Evolutionary conservation across 306 rosid genomes (phyloP), one percentile per base, ranked within the genome.

Genomic region (Amphicarpaea edgeworthii): DNA sequence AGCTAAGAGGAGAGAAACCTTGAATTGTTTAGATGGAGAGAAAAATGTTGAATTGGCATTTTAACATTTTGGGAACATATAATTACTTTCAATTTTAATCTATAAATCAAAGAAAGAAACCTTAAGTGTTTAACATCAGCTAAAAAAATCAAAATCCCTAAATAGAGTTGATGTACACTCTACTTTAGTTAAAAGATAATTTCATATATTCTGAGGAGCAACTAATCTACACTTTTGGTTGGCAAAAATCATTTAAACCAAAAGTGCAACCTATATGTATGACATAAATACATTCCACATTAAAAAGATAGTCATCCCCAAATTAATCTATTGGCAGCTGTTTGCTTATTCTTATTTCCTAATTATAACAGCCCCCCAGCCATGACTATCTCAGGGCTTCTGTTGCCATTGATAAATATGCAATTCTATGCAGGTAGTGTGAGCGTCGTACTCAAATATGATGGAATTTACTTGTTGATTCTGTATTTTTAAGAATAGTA

Each of bases 1-100:
- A 47, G 19, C 53, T 47, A 47, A 20, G 53, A 47, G 53, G 53
- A 14, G 53, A 47, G 53, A 47, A 47, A 47, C 53, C 53, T n/a
- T 15, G 53, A 6, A 47, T 47, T 47, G 53, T 47, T 47, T 47
- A 47, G 53, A 47, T 15, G 53, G 8, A 47, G 53, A 47, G 8
- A 47, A 47, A n/a, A 9, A 47, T 47, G 8, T 47, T 15, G 53
- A 15, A 47, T 47, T 8, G 53, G 3, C n/a, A 45, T 45, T 45
- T 14, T 12, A 2, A 45, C 50, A 45, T 30, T 45, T 45, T 45
- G 6, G 50, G 50, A 12, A 45, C 50, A 45, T 45, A 45, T 45
- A 45, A 45, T 45, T 45, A 14, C 50, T 45, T 45, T 4, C 50
- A 45, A 45, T 45, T 12, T 45, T 45, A 6, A 3, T 45, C 50